Evolutionary conservation across 805 yeast species (phyloP).

Genomic region (Metschnikowia kofuensis): DNA sequence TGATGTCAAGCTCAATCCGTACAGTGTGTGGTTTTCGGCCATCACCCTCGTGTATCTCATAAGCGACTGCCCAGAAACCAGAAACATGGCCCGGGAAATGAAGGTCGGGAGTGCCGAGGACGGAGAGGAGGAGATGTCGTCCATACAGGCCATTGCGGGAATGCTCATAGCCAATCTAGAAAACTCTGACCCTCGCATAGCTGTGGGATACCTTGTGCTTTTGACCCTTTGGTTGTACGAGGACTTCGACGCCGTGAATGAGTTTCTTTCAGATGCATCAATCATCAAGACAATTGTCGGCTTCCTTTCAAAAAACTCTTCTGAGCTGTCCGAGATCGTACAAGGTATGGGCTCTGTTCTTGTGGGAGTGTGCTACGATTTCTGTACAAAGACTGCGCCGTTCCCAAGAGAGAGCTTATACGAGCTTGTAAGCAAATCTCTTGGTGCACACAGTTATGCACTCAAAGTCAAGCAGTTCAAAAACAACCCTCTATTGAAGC

Average conservation of each 20-base stretch:
- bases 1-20: conserved; percentile 69
- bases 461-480: conserved; percentile 71
- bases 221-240: conserved; percentile 76
- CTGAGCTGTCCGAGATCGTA: conserved; percentile 50
- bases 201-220: conserved; percentile 75
- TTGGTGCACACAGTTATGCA: conserved; percentile 79
- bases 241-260: conserved; percentile 69
- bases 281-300: conserved; percentile 67
- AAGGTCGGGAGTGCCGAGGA: conserved; percentile 53
- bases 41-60: conserved; percentile 62
- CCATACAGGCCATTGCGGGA: conserved; percentile 77
- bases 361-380: conserved; percentile 79
- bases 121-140: conserved; percentile 67
- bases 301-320: conserved; percentile 48
- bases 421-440: conserved; percentile 58
- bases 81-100: conserved; percentile 47
- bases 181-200: conserved; percentile 64
- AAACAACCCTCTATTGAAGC: conserved; percentile 52
- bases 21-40: conserved; percentile 80
- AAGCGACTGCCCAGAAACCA: conserved; percentile 50
- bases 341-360: conserved; percentile 73
- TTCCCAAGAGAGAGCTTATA: conserved; percentile 58
- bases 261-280: conserved; percentile 66
- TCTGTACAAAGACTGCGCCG: conserved; percentile 61
- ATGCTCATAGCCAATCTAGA: conserved; percentile 63